Evolutionary conservation across 108 stramenopile genomes (phyloP).

Genomic region (Craspedostauros australis): DNA sequence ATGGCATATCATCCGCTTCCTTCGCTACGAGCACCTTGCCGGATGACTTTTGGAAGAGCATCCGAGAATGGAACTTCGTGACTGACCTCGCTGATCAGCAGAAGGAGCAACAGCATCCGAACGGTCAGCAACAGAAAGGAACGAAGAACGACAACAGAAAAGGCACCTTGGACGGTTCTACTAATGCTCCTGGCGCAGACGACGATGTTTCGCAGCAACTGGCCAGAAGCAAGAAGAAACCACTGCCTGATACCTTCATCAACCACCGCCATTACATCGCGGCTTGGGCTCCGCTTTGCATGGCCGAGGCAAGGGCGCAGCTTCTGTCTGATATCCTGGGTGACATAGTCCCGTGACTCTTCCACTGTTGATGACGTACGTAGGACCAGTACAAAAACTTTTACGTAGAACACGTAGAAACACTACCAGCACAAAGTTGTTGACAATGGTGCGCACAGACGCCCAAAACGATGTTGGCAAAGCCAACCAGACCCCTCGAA

Average conservation of each 20-base stretch:
- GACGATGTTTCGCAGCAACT: too few relatives aligned
- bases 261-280: conserved; percentile 66
- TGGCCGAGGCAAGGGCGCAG: conserved; percentile 72
- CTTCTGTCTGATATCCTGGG: conserved; percentile 50
- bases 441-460: too few relatives aligned
- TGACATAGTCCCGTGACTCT: too few relatives aligned
- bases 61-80: conserved; percentile 79
- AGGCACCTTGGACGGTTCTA: too few relatives aligned
- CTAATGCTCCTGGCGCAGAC: too few relatives aligned
- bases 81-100: conserved; percentile 32
- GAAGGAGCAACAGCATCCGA: background rate
- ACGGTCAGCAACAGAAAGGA: background rate
- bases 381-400: too few relatives aligned
- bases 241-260: conserved; percentile 69
- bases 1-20: background rate
- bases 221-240: conserved; percentile 4
- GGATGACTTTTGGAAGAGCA: conserved; percentile 76
- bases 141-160: too few relatives aligned
- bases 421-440: too few relatives aligned
- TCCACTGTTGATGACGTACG: too few relatives aligned
- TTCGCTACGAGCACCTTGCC: conserved; percentile 23
- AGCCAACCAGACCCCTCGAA: too few relatives aligned
- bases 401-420: too few relatives aligned
- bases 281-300: conserved; percentile 69
- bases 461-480: too few relatives aligned